Evolutionary conservation across 2,329 filamentous ascomycete genomes (phyloP).

Genomic region (Fusarium sp.): DNA sequence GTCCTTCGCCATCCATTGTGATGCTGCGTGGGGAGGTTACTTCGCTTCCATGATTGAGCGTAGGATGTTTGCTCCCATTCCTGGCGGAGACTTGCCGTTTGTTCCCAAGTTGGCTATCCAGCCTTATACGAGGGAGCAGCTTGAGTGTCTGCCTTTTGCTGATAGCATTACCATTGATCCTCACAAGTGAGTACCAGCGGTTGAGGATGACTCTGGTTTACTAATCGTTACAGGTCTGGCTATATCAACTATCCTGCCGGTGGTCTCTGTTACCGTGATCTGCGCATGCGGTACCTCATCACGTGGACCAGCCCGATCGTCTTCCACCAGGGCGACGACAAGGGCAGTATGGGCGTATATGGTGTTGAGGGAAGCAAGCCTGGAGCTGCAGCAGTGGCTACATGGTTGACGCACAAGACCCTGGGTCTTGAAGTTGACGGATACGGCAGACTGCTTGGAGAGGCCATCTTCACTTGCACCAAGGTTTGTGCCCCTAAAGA

Average conservation of each 20-base stretch:
- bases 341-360: neutral
- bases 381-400: neutral
- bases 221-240: neutral
- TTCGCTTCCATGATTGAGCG: neutral
- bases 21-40: neutral
- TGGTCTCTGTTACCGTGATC: neutral
- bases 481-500: neutral
- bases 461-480: neutral
- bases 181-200: neutral
- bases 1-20: neutral
- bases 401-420: neutral
- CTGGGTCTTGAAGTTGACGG: neutral
- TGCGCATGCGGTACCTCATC: neutral
- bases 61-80: neutral
- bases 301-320: neutral
- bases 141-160: neutral
- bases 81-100: neutral
- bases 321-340: rapidly evolving
- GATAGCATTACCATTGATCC: neutral
- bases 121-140: neutral
- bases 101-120: neutral
- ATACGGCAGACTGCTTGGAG: neutral
- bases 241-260: neutral
- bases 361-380: neutral
- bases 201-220: rapidly evolving